Evolutionary conservation across 2,329 filamentous ascomycete genomes (phyloP).

Genomic region (Mycosphaerella sp.): DNA sequence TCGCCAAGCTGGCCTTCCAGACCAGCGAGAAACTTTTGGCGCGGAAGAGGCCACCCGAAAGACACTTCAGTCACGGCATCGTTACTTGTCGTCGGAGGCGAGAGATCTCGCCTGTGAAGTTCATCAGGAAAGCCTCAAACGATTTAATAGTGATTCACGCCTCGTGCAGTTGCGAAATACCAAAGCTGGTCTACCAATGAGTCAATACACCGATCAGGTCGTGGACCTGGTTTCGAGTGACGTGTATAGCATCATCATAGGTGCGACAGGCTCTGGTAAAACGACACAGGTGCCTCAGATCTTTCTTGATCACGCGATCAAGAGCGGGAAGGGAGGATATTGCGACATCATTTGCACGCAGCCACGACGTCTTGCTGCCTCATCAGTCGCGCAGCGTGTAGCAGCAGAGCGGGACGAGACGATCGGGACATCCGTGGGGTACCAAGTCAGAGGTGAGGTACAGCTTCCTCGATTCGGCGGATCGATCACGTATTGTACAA

Average conservation of each 20-base stretch:
- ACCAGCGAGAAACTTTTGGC: conserved; percentile 23
- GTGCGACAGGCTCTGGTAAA: conserved; percentile 44
- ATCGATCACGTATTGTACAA: conserved; percentile 47
- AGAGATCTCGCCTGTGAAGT: conserved; percentile 7
- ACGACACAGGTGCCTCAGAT: conserved; percentile 50
- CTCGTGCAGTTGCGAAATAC: conserved; percentile 26
- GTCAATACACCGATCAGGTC: conserved; percentile 13
- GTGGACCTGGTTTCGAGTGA: conserved; percentile 32
- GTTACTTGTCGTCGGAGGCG: conserved; percentile 1
- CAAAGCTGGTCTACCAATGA: conserved; percentile 39
- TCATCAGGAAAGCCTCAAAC: conserved; percentile 15
- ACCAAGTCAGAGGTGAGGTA: conserved; percentile 41
- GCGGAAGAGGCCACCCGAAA: conserved; percentile 18
- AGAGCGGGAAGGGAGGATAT: conserved; percentile 33
- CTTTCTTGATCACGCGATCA: conserved; percentile 45
- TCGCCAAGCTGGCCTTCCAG: conserved; percentile 33
- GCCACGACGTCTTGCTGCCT: conserved; percentile 44
- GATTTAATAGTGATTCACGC: conserved; percentile 17
- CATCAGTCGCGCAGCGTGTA: conserved; percentile 42
- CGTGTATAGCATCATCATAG: conserved; percentile 42
- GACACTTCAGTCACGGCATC: not conserved
- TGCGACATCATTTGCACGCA: conserved; percentile 49
- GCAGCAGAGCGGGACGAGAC: conserved; percentile 41
- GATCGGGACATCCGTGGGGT: conserved; percentile 41
- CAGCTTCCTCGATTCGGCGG: conserved; percentile 32